phyloP scores from a whole-genome alignment of 2,329 filamentous ascomycete species.

The Clarireedia monteithiana region DNA sequence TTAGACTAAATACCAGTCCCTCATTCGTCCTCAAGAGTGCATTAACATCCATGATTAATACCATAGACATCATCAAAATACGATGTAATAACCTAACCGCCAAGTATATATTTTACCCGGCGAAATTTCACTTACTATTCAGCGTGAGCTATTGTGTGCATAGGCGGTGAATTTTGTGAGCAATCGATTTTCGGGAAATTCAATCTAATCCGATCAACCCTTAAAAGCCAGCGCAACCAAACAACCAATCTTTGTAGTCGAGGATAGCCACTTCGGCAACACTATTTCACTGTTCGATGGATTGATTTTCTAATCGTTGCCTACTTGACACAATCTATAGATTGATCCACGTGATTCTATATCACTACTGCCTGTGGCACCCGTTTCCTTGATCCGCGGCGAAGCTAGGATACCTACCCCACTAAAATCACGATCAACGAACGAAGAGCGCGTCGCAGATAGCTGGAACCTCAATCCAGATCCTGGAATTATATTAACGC shows the following conservation, averaged over 20 bases:
- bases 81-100: too few relatives aligned
- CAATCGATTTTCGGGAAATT: too few relatives aligned
- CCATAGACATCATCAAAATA: too few relatives aligned
- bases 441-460: conserved; percentile 6
- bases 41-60: too few relatives aligned
- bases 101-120: too few relatives aligned
- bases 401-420: conserved; percentile 6
- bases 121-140: too few relatives aligned
- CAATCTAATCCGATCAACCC: too few relatives aligned
- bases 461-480: conserved; percentile 1
- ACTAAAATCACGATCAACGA: conserved; percentile 6
- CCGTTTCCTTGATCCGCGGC: not conserved
- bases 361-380: not conserved
- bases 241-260: too few relatives aligned
- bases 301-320: not conserved
- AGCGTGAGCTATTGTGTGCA: too few relatives aligned
- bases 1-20: conserved; percentile 31
- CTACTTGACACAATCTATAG: too few relatives aligned
- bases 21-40: conserved; percentile 15
- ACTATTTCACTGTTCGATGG: not conserved
- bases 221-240: too few relatives aligned
- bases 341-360: conserved; percentile 6
- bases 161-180: too few relatives aligned
- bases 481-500: conserved; percentile 1
- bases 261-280: not conserved